phyloP scores from a whole-genome alignment of 1,284 basidiomycete species.

The Apiotrichum brassicae region DNA sequence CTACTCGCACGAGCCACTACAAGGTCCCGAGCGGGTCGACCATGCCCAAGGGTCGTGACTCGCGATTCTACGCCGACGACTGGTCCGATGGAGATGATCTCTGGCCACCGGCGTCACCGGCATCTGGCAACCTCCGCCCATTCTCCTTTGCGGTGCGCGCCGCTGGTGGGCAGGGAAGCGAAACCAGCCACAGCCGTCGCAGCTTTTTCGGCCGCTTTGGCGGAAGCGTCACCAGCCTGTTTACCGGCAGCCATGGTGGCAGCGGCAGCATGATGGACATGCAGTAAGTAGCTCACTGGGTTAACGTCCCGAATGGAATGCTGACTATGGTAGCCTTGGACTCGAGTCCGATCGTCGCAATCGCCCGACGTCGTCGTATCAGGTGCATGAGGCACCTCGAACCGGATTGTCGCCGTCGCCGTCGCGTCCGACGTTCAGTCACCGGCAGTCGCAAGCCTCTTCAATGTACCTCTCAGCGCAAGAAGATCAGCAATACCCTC shows the following conservation, averaged over 20 bases:
- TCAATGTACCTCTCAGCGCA: conserved; percentile 1
- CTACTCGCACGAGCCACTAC: conserved; percentile 10
- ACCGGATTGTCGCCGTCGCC: conserved; percentile 38
- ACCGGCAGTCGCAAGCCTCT: conserved; percentile 7
- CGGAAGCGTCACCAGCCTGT: conserved; percentile 68
- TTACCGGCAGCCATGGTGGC: conserved; percentile 66
- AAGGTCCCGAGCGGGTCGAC: conserved; percentile 11
- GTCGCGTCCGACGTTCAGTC: conserved; percentile 32
- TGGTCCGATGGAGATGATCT: conserved; percentile 31
- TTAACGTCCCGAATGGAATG: not conserved
- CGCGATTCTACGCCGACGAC: conserved; percentile 13
- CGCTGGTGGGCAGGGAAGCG: conserved; percentile 26
- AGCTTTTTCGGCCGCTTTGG: conserved; percentile 57
- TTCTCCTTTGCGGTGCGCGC: conserved; percentile 46
- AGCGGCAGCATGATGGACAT: conserved; percentile 84
- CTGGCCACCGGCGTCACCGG: conserved; percentile 32
- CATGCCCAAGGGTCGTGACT: conserved; percentile 13
- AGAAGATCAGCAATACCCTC: not conserved
- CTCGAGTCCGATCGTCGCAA: conserved; percentile 42
- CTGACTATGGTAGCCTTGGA: conserved; percentile 34
- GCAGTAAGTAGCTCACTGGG: conserved; percentile 61
- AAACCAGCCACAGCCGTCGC: conserved; percentile 23
- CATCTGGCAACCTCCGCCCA: conserved; percentile 31
- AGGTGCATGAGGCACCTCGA: conserved; percentile 32
- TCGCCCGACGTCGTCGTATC: conserved; percentile 25